Conservation (phyloP, 441 rosid species). For the Euphorbia neoarborescens region DNA sequence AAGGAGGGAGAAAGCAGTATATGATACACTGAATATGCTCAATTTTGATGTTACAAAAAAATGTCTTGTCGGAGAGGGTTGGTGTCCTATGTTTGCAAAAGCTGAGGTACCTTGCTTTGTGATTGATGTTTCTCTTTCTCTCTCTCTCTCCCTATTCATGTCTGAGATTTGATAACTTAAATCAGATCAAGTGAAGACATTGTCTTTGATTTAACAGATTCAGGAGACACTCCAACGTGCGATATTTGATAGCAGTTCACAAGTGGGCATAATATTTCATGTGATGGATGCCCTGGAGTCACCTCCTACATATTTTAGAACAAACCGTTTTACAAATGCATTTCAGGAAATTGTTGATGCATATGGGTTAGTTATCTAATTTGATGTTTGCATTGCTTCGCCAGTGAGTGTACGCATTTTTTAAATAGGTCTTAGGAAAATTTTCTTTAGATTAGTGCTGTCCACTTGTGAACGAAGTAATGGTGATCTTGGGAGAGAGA, state of each 20-base stretch:
- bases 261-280: slow-evolving; percentile 89
- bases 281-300: slow-evolving; percentile 77
- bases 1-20: slow-evolving; percentile 82
- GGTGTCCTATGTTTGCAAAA: slow-evolving; percentile 93
- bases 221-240: slow-evolving; percentile 92
- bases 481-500: background rate
- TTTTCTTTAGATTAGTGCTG: background rate
- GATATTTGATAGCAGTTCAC: slow-evolving; percentile 83
- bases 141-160: background rate
- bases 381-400: background rate
- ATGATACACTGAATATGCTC: slow-evolving; percentile 84
- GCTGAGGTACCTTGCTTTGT: slow-evolving; percentile 48
- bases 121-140: background rate
- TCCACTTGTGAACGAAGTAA: background rate
- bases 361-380: slow-evolving; percentile 68
- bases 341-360: slow-evolving; percentile 97
- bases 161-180: slow-evolving; percentile 15
- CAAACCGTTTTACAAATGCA: slow-evolving; percentile 73
- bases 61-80: slow-evolving; percentile 96
- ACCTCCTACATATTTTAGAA: slow-evolving; percentile 94
- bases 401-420: background rate
- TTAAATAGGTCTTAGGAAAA: background rate
- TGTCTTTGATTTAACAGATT: slow-evolving; percentile 48
- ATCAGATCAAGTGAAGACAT: slow-evolving; percentile 20
- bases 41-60: slow-evolving; percentile 95